Evolutionary conservation across 1,284 basidiomycete genomes (phyloP).

Genomic region (Cryptococcus sp.): DNA sequence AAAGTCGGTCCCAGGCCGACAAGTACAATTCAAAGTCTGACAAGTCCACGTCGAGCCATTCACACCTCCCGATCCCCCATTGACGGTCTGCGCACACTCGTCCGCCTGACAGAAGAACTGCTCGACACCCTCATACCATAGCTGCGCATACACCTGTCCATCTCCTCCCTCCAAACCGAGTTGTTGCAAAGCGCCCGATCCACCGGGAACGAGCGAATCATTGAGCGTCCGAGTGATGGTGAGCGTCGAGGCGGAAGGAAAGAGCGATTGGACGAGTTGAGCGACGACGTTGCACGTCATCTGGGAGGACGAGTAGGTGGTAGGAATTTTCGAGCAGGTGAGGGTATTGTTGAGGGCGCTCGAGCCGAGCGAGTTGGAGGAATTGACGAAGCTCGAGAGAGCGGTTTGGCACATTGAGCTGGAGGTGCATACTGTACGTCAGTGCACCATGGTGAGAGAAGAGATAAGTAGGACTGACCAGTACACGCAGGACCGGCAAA

Average conservation of each 20-base stretch:
- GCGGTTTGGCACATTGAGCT: conserved; percentile 19
- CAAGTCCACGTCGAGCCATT: conserved; percentile 59
- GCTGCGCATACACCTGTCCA: conserved; percentile 61
- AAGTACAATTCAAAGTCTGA: conserved; percentile 64
- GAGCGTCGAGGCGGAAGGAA: conserved; percentile 60
- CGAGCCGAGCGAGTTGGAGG: conserved; percentile 15
- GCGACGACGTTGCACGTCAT: conserved; percentile 54
- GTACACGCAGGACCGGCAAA: conserved; percentile 76
- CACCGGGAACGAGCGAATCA: conserved; percentile 58
- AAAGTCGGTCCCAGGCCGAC: conserved; percentile 62
- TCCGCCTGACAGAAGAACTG: conserved; percentile 70
- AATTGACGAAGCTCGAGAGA: conserved; percentile 49
- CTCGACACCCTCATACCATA: conserved; percentile 77
- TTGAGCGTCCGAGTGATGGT: conserved; percentile 72
- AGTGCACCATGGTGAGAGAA: neutral
- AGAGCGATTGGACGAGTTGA: conserved; percentile 68
- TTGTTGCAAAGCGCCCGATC: conserved; percentile 7
- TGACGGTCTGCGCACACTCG: conserved; percentile 59
- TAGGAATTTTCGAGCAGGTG: conserved; percentile 26
- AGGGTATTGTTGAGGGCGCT: conserved; percentile 20
- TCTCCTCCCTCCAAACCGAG: conserved; percentile 50
- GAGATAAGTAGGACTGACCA: conserved; percentile 32
- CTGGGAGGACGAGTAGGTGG: conserved; percentile 29
- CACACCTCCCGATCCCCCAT: conserved; percentile 11
- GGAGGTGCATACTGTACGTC: conserved; percentile 28